Evolutionary conservation across 768 basidiomycete species (phyloP).

Genomic region (Amanita pallidorosea): DNA sequence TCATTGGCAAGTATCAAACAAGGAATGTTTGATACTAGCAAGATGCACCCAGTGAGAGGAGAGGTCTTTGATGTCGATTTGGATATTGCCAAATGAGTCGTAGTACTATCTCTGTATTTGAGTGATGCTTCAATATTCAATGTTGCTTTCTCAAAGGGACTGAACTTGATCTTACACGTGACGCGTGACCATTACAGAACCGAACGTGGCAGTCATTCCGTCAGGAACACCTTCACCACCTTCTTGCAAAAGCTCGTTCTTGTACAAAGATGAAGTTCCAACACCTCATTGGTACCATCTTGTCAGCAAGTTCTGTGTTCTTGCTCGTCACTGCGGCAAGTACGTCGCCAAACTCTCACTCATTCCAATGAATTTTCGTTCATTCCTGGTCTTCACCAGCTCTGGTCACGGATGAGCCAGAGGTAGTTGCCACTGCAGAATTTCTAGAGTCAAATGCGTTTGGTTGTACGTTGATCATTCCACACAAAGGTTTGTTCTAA

Average conservation of each 20-base stretch:
- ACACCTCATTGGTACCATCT: background rate
- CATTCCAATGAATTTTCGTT: background rate
- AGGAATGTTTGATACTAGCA: background rate
- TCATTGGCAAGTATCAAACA: background rate
- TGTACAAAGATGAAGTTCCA: conserved; percentile 1
- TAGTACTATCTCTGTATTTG: background rate
- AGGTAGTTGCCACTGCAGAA: conserved; percentile 39
- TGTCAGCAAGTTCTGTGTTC: conserved; percentile 8
- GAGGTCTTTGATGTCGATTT: background rate
- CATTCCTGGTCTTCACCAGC: background rate
- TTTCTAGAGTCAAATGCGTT: conserved; percentile 71
- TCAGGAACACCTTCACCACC: background rate
- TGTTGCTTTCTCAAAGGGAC: no score
- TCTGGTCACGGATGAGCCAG: conserved; percentile 29
- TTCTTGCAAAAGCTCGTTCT: background rate
- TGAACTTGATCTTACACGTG: background rate
- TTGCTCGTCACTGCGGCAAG: conserved; percentile 12
- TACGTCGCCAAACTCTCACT: conserved; percentile 10
- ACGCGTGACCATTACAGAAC: background rate
- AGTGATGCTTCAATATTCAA: no score
- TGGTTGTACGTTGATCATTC: conserved; percentile 44
- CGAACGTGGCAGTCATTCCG: conserved; percentile 11
- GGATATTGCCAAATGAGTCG: background rate
- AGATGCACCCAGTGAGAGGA: background rate
- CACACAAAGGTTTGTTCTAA: conserved; percentile 5